A percentile compares a stretch with the other conserved stretches of the same genome.
phyloP scores from a whole-genome alignment of 2,329 filamentous ascomycete species.

The Colletotrichum tofieldiae region DNA sequence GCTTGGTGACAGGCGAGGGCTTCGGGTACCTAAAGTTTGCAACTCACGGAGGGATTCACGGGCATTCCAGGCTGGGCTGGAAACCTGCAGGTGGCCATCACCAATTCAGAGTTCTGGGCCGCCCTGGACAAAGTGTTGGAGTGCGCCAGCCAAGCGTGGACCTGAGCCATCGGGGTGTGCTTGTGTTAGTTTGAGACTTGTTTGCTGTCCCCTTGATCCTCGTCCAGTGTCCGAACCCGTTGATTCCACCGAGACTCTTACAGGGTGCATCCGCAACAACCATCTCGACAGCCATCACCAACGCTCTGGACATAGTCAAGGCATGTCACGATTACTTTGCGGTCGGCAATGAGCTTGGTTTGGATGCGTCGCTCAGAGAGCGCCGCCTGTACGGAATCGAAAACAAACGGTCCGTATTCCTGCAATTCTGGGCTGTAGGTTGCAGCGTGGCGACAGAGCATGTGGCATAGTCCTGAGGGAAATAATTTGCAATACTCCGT shows the following conservation, averaged over 20 bases:
- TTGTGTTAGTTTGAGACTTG: slow-evolving; percentile 30
- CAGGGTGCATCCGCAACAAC: slow-evolving; percentile 20
- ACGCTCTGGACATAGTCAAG: background rate
- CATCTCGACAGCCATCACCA: background rate
- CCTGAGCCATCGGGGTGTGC: slow-evolving; percentile 10
- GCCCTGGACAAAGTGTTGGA: slow-evolving; percentile 30
- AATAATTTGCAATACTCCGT: slow-evolving; percentile 30
- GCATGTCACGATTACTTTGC: background rate
- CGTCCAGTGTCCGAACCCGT: slow-evolving; percentile 24
- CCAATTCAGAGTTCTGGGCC: slow-evolving; percentile 40
- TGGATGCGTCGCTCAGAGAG: slow-evolving; percentile 5
- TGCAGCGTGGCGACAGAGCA: background rate
- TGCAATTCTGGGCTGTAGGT: background rate
- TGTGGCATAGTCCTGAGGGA: slow-evolving; percentile 29
- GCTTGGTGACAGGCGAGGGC: slow-evolving; percentile 16
- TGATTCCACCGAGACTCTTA: slow-evolving; percentile 6
- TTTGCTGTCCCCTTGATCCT: slow-evolving; percentile 32
- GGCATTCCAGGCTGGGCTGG: slow-evolving; percentile 31
- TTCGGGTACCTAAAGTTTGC: slow-evolving; percentile 18
- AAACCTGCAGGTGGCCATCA: slow-evolving; percentile 28
- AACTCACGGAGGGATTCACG: slow-evolving; percentile 16
- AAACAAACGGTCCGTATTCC: background rate
- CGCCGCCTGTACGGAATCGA: slow-evolving; percentile 3
- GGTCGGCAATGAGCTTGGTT: background rate
- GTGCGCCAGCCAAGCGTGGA: slow-evolving; percentile 33